Base-by-base conservation (phyloP, 2,329 filamentous ascomycete species). In the Beauveria brongniartii region DNA sequence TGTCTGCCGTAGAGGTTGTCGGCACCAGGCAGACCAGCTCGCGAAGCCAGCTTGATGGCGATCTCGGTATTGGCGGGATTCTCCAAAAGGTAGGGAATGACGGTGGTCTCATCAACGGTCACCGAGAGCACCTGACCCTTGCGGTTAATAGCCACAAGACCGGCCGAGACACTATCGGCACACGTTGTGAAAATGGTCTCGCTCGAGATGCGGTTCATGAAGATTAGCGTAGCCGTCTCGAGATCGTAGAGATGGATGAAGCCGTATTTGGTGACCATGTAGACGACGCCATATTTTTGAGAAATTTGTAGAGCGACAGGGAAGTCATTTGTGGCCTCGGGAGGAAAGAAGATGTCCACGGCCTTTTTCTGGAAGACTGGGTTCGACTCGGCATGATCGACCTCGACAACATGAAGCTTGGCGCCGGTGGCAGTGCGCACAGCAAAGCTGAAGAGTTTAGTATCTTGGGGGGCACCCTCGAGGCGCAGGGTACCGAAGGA, bases 181-280 rank as follows among this genome's bases (percentile, higher is more conserved):
- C 91, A 89, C 22, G 92, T 97, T 28, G 93, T 95, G 79, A 99
- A 99, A 73, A 99, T 97, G 28, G 94, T 99, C 73, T 99, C 94
- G 80, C 92, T 96, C 40, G 94, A 99, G 70, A 99, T 99, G 69
- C 95, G 89, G 82, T 99, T 99, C 92, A 99, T 95, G 84, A 97
- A 99, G 72, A 99, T 94, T 73, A 91, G 95, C 14, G 89, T 90
- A 62, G 91, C 95, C 8, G 90, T 94, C 80, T 99, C 95, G 61
- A 99, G 85, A 71, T 99, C 95, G 77, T 99, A 97, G 26, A 99
- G 84, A 77, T 99, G 94, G 69, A 99, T 97, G 78, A 97, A 99
- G 58, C 94, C 94, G 71, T 97, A 99, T 76, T 99, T 99, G 61
- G 94, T 99, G 64, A 99, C 91, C 70, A 99, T 86, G 77, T 97